These are phyloP conservation scores for Ophiostoma sp. DNA, from an alignment of 2,329 filamentous ascomycete species.

Conservation along the genomic window DNA sequence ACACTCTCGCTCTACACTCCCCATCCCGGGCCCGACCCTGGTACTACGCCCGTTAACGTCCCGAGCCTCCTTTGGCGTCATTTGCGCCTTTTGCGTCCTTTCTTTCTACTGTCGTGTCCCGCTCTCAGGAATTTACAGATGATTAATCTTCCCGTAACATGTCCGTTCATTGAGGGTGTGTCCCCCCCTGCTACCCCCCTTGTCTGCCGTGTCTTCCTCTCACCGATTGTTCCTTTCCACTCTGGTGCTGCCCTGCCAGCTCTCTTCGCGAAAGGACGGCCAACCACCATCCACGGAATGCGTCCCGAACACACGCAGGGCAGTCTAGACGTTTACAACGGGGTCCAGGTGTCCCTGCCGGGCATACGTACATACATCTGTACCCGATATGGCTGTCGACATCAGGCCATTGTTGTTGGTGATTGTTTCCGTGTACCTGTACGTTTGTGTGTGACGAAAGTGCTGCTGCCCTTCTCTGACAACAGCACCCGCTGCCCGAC, in stretches of 20 bases:
- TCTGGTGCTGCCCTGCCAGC: not conserved
- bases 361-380: not conserved
- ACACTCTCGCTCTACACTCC: not conserved
- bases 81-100: not conserved
- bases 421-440: not conserved
- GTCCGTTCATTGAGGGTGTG: not conserved
- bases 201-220: not conserved
- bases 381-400: constrained; percentile 6
- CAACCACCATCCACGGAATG: not conserved
- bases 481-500: not conserved
- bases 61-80: not conserved
- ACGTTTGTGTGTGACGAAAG: not conserved
- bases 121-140: not conserved
- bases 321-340: not conserved
- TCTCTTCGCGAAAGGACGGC: not conserved
- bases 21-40: not conserved
- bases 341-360: not conserved
- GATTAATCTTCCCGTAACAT: not conserved
- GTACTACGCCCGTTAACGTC: not conserved
- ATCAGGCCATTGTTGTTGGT: constrained; percentile 5
- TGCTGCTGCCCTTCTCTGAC: not conserved
- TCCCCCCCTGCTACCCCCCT: not conserved
- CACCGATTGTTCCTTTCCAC: constrained; percentile 5
- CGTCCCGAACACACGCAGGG: not conserved
- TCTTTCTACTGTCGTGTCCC: not conserved